phyloP scores from a whole-genome alignment of 176 grass and related monocot genomes.

The Miscanthus lutarioriparius region DNA sequence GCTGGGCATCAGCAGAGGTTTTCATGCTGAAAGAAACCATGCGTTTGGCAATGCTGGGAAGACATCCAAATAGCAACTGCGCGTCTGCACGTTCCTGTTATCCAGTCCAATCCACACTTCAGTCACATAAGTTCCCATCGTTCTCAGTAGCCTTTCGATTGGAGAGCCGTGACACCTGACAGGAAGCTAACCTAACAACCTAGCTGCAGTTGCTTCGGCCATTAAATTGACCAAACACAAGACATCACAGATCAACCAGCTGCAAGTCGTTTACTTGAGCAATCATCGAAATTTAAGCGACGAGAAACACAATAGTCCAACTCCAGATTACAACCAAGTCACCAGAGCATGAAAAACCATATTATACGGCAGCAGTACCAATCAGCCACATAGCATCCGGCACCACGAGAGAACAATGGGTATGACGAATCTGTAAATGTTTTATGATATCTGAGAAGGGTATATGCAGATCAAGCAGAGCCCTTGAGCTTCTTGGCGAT shows the following conservation, averaged over 20 bases:
- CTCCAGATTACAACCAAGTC: constrained; percentile 34
- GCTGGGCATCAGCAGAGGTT: neutral
- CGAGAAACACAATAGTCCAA: constrained; percentile 4
- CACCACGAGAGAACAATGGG: constrained; percentile 11
- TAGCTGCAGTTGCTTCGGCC: neutral
- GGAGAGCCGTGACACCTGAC: neutral
- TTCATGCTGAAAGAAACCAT: neutral
- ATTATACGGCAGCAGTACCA: constrained; percentile 12
- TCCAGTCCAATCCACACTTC: neutral
- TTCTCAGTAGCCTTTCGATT: neutral
- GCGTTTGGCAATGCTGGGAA: too few species aligned
- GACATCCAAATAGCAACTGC: too few species aligned
- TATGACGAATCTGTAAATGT: constrained; percentile 32
- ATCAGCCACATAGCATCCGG: neutral
- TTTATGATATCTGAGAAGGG: neutral
- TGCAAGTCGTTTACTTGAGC: neutral
- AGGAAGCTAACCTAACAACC: neutral
- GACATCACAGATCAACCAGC: neutral
- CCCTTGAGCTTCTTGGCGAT: constrained; percentile 84
- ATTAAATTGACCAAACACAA: neutral
- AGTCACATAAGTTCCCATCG: neutral
- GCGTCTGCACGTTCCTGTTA: too few species aligned
- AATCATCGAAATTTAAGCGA: constrained; percentile 26
- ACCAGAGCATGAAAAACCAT: constrained; percentile 20
- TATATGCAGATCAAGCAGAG: constrained; percentile 34